Evolutionary conservation across 1,284 basidiomycete species (phyloP).

Genomic region (Cutaneotrichosporon cutaneum): DNA sequence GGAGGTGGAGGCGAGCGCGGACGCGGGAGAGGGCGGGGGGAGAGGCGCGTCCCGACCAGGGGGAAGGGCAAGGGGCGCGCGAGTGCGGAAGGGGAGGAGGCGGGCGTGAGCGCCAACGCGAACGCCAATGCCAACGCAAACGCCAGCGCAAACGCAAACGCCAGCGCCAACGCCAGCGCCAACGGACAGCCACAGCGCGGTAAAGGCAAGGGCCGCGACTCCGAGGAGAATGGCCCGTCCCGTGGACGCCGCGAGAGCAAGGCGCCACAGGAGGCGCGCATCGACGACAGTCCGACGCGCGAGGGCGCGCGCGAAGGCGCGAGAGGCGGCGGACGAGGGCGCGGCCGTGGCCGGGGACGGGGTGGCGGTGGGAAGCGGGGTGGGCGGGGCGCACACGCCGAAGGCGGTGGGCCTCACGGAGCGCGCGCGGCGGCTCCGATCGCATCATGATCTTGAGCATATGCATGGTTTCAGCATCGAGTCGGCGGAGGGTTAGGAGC

Average conservation of each 20-base stretch:
- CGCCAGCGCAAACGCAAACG: too few species aligned
- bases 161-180: background rate
- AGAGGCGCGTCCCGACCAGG: conserved; percentile 1
- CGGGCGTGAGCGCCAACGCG: background rate
- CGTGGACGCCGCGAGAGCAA: background rate
- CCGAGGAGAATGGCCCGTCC: background rate
- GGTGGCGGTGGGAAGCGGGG: background rate
- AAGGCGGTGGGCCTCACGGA: background rate
- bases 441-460: background rate
- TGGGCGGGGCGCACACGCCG: background rate
- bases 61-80: conserved; percentile 1
- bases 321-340: background rate
- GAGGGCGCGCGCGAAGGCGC: background rate
- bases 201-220: background rate
- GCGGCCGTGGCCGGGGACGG: background rate
- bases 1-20: background rate
- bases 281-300: conserved; percentile 6
- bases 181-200: too few species aligned
- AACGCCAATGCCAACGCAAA: background rate
- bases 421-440: background rate
- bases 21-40: conserved; percentile 1
- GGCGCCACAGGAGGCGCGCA: conserved; percentile 3
- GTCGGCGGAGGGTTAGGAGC: too few species aligned
- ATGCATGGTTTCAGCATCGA: background rate
- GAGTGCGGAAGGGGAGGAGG: background rate